Conservation (phyloP, 2,329 filamentous ascomycete genomes). For the Zasmidium citrigriseum region DNA sequence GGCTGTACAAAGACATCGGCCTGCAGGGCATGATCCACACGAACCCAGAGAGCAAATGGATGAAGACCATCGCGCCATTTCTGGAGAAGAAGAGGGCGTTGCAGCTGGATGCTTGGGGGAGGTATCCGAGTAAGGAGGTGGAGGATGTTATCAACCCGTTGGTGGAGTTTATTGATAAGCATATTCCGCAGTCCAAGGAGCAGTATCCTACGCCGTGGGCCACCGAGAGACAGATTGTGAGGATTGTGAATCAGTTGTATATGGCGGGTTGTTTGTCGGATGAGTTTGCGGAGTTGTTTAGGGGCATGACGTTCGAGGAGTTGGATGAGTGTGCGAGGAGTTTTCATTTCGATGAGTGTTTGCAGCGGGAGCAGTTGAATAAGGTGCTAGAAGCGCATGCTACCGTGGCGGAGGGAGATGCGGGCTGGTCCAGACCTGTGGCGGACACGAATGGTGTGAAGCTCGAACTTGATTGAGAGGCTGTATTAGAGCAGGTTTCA, state of each 20-base stretch:
- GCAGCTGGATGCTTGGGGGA: slow-evolving; percentile 59
- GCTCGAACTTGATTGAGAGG: slow-evolving; percentile 9
- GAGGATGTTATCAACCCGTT: slow-evolving; percentile 46
- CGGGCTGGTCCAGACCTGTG: background rate
- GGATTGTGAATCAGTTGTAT: slow-evolving; percentile 50
- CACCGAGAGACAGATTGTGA: slow-evolving; percentile 35
- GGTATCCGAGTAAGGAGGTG: slow-evolving; percentile 40
- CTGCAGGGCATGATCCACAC: slow-evolving; percentile 36
- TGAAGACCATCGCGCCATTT: slow-evolving; percentile 53
- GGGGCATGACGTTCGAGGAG: slow-evolving; percentile 53
- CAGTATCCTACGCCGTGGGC: slow-evolving; percentile 35
- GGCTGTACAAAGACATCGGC: slow-evolving; percentile 40
- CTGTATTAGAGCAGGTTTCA: background rate
- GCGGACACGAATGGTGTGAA: slow-evolving; percentile 4
- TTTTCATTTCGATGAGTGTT: slow-evolving; percentile 58
- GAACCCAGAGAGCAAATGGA: slow-evolving; percentile 37
- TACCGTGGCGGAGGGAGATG: background rate
- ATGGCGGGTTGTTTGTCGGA: slow-evolving; percentile 54
- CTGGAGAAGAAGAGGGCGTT: slow-evolving; percentile 57
- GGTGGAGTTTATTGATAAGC: slow-evolving; percentile 33
- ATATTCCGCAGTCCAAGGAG: slow-evolving; percentile 27
- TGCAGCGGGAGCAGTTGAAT: slow-evolving; percentile 55
- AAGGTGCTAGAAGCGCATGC: slow-evolving; percentile 54
- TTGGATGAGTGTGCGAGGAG: slow-evolving; percentile 56
- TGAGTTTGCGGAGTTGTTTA: slow-evolving; percentile 60